Evolutionary conservation across 495 filamentous ascomycete genomes (phyloP).

Genomic region (Mycothermus thermophilus): DNA sequence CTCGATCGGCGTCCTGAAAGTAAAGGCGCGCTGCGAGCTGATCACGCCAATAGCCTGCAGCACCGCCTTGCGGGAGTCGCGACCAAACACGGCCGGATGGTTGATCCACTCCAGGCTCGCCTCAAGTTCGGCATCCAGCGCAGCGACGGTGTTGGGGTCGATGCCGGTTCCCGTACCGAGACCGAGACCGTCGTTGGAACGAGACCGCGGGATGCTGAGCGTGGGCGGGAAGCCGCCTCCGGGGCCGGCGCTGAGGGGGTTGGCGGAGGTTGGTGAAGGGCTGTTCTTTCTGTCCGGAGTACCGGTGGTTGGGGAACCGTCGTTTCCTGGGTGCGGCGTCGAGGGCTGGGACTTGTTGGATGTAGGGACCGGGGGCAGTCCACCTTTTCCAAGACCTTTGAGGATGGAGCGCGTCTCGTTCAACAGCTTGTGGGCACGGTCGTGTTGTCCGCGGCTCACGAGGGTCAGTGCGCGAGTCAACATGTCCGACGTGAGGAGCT

Average conservation of each 20-base stretch:
- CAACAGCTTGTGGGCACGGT: slow-evolving; percentile 81
- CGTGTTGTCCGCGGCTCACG: slow-evolving; percentile 80
- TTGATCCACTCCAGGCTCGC: slow-evolving; percentile 97
- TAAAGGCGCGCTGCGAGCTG: slow-evolving; percentile 84
- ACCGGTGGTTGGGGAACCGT: slow-evolving; percentile 29
- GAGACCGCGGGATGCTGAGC: slow-evolving; percentile 21
- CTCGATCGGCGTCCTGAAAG: slow-evolving; percentile 78
- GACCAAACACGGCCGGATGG: slow-evolving; percentile 86
- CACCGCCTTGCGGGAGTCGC: slow-evolving; percentile 93
- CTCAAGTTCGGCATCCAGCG: slow-evolving; percentile 84
- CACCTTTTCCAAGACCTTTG: slow-evolving; percentile 89
- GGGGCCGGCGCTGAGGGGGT: slow-evolving; percentile 23
- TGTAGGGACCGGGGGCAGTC: slow-evolving; percentile 66
- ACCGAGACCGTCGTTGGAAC: slow-evolving; percentile 32
- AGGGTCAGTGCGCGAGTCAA: slow-evolving; percentile 82
- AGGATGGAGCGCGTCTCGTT: slow-evolving; percentile 90
- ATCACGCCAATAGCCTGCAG: slow-evolving; percentile 95
- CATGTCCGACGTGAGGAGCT: slow-evolving; percentile 97
- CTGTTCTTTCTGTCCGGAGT: slow-evolving; percentile 36
- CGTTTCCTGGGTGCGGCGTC: slow-evolving; percentile 32
- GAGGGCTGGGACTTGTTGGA: slow-evolving; percentile 32
- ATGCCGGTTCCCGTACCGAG: slow-evolving; percentile 53
- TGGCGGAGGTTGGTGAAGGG: slow-evolving; percentile 38
- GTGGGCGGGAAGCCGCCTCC: slow-evolving; percentile 15
- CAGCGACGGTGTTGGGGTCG: slow-evolving; percentile 62